phyloP scores from a whole-genome alignment of 192 early-diverging fungal species.

The Coemansia furcata region DNA sequence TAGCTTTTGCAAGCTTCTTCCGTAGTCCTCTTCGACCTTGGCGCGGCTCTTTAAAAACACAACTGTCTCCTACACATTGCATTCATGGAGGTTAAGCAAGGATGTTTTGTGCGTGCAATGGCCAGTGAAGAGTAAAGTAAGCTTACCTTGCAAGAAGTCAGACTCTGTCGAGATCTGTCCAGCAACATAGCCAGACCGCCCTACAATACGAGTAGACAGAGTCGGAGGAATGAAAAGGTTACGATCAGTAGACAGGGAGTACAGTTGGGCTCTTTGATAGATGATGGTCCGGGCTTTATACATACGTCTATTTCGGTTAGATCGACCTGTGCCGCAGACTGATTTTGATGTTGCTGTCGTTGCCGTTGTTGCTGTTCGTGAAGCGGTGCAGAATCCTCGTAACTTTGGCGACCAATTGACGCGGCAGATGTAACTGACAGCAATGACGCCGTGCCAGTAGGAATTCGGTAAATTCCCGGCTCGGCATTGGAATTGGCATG shows the following conservation, averaged over 20 bases:
- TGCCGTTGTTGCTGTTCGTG: conserved; percentile 11
- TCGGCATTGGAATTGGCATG: background rate
- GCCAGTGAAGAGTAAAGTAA: background rate
- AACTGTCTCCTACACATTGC: conserved; percentile 58
- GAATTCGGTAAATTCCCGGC: conserved; percentile 6
- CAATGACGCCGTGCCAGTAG: conserved; percentile 11
- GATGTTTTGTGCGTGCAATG: background rate
- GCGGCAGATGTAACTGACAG: conserved; percentile 10
- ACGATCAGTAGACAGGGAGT: background rate
- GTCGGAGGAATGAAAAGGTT: background rate
- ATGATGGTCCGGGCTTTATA: background rate
- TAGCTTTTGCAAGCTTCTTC: conserved; percentile 73
- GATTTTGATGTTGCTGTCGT: conserved; percentile 5
- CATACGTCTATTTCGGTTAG: conserved; percentile 51
- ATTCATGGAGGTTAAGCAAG: conserved; percentile 12
- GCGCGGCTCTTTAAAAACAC: conserved; percentile 87
- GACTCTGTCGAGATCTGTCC: conserved; percentile 47
- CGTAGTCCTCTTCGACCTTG: conserved; percentile 89
- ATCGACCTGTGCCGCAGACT: conserved; percentile 33
- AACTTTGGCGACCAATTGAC: conserved; percentile 26
- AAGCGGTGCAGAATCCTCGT: conserved; percentile 1
- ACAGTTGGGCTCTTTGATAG: background rate
- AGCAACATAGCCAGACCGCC: conserved; percentile 44
- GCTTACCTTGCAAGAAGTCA: conserved; percentile 47
- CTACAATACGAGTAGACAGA: conserved; percentile 9